Base-by-base conservation (phyloP, 495 filamentous ascomycete genomes). In the Hypoxylon trugodes region DNA sequence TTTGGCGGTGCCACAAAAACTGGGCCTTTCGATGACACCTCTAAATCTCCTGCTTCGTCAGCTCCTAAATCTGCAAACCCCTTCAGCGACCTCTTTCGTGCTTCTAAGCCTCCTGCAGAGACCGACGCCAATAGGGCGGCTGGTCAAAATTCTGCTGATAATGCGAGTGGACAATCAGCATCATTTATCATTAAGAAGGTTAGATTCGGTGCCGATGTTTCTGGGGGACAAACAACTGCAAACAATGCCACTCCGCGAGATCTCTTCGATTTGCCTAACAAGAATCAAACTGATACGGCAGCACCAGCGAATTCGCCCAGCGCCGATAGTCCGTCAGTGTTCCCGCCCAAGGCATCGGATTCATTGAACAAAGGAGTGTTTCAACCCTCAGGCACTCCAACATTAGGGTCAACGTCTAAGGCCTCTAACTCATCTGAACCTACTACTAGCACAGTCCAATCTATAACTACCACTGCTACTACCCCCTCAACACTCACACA, bases 211-310 rank as follows among this genome's bases (percentile, higher is more conserved):
- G 22, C 30, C 6, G 37, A 41, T 13, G 13, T 35, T 35, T 33
- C 37, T 25, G 0, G 3, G 8, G n/a, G n/a, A 28, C 35, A 47
- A 15, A 9, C 35, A 22, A 26, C 21, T 35, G 6, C 30, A 15
- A 32, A 33, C 9, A 37, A 16, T 10, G 1, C 5, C 1, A 15
- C 47, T 7, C 19, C 35, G 6, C 24, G 57, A 15, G 18, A 12
- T 1, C 9, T 51, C 15, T 58, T 58, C 13, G 9, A 22, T 9
- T 57, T 53, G 19, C 46, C 38, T 4, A 33, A 35, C 10, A 43
- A 42, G 2, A 57, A 50, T 6, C 33, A 53, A 67, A 61, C n/a
- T n/a, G 51, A 36, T 3, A 8, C 26, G 15, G 10, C 47, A 16
- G 19, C 36, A 22, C 15, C 25, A 3, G 21, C 61, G 1, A 24